A percentile compares a stretch with the other conserved stretches of the same genome.
Evolutionary conservation across 2,329 filamentous ascomycete species (phyloP).

Genomic region (Apiospora pterosperma): DNA sequence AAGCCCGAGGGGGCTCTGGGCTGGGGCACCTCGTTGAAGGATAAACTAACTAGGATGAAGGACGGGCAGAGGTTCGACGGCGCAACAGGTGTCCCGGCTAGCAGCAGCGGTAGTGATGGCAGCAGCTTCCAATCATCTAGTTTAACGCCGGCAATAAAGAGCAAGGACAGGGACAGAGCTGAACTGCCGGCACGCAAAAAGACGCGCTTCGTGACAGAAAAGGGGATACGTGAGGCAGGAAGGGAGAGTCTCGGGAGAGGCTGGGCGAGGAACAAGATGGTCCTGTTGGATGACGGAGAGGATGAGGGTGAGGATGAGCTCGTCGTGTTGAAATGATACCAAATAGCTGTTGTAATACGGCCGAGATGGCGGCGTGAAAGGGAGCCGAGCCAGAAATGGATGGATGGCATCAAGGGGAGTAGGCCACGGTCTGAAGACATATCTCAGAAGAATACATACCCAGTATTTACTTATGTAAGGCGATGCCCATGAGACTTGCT

Average conservation of each 20-base stretch:
- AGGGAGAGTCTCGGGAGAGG: constrained; percentile 67
- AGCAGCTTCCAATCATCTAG: neutral
- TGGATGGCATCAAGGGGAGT: neutral
- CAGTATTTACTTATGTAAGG: neutral
- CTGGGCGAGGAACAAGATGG: constrained; percentile 28
- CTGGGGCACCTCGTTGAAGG: constrained; percentile 54
- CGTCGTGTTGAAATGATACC: constrained; percentile 30
- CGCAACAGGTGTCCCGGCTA: constrained; percentile 6
- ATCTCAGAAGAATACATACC: neutral
- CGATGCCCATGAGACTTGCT: neutral
- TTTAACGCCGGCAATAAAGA: constrained; percentile 8
- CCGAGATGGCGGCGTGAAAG: neutral
- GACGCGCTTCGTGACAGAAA: constrained; percentile 75
- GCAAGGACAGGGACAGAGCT: constrained; percentile 19
- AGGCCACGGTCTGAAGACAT: neutral
- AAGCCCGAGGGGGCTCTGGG: constrained; percentile 32
- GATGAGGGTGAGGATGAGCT: constrained; percentile 42
- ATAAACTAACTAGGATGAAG: constrained; percentile 60
- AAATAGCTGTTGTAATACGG: neutral
- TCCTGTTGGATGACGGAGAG: constrained; percentile 23
- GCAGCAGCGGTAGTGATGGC: constrained; percentile 7
- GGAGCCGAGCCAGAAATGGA: neutral
- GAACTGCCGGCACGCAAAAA: constrained; percentile 61
- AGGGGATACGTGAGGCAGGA: constrained; percentile 74
- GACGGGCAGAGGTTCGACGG: constrained; percentile 50